A percentile compares a stretch with the other conserved stretches of the same genome.
These are phyloP conservation scores for Akanthomyces lecanii DNA, from an alignment of 2,329 filamentous ascomycete species.

Conservation along the genomic window DNA sequence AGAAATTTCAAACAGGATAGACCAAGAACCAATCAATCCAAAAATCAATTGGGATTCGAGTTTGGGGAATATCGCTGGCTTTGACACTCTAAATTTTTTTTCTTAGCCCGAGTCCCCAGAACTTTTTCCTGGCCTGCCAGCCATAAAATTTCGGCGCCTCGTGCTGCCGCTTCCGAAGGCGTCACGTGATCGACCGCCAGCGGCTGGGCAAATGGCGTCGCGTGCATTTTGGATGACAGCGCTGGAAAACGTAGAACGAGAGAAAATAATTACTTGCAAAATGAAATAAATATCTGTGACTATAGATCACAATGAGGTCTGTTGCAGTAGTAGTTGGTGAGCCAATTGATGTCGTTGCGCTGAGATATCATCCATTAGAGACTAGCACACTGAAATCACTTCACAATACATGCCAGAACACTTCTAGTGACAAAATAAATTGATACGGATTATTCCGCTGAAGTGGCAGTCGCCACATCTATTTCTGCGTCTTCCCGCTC, in stretches of 20 bases:
- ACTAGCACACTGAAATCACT: neutral
- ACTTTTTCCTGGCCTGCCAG: conserved; percentile 20
- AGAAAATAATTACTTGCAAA: neutral
- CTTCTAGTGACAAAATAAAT: conserved; percentile 13
- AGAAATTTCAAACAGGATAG: neutral
- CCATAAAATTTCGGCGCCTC: conserved; percentile 27
- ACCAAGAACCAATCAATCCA: neutral
- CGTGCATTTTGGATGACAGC: conserved; percentile 5
- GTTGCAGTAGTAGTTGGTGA: too few relatives aligned
- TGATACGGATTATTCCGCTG: conserved; percentile 10
- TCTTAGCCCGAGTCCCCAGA: neutral
- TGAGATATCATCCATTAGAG: neutral
- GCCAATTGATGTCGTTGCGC: neutral
- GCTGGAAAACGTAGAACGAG: neutral
- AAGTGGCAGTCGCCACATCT: conserved; percentile 13
- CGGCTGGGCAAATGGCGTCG: conserved; percentile 7
- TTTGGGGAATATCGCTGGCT: neutral
- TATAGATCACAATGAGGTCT: neutral
- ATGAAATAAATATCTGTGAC: neutral
- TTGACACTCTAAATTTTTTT: conserved; percentile 11
- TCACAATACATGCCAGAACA: neutral
- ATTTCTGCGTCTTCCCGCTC: conserved; percentile 7
- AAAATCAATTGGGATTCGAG: conserved; percentile 8
- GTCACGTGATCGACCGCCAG: neutral
- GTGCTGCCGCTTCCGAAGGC: conserved; percentile 27